Evolutionary conservation across 331 rosid genomes (phyloP), one percentile per base, ranked within the genome.

Genomic region (Malus hybrid): DNA sequence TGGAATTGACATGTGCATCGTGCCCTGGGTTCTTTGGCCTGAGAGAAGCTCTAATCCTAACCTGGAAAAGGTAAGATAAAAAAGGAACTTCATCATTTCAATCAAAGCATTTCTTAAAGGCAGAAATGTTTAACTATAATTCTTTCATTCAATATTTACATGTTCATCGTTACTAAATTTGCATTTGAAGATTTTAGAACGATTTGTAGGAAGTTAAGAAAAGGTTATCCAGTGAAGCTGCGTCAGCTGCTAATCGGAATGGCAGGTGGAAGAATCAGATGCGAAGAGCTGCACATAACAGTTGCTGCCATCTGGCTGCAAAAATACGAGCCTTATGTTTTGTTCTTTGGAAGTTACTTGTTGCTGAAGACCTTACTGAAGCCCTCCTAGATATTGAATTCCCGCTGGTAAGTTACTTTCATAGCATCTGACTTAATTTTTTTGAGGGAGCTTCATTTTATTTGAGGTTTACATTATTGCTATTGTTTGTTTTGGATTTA

Each of bases 251-350:
- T 73, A 90, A 81, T 81, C 89, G 82, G 71, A 78, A 82, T 84
- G 99, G 99, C 74, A 82, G 93, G 86, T 94, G 97, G 99, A 90
- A 84, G 91, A 94, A 94, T 85, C 97, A 94, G 90, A 92, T 90
- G 93, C 88, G 92, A 70, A 90, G 96, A 84, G 99, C 89, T 79
- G 95, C 99, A 36, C 99, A 90, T 70, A 92, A 94, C 83, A 96
- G 97, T 68, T 90, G 99, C 82, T 94, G 96, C 78, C 96, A 90
- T 29, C 97, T 96, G 82, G 99, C 85, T 85, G 93, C 97, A 70
- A 96, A 94, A 88, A 90, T 81, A 71, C 87, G 92, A 16, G 93
- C 97, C 44, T 85, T 94, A 74, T 89, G 88, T 83, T 88, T 91
- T 74, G 96, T 84, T 81, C 91, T 94, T 72, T 94, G 97, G 99